Evolutionary conservation across 2,329 filamentous ascomycete species (phyloP).

Genomic region (Macroventuria anomochaeta): DNA sequence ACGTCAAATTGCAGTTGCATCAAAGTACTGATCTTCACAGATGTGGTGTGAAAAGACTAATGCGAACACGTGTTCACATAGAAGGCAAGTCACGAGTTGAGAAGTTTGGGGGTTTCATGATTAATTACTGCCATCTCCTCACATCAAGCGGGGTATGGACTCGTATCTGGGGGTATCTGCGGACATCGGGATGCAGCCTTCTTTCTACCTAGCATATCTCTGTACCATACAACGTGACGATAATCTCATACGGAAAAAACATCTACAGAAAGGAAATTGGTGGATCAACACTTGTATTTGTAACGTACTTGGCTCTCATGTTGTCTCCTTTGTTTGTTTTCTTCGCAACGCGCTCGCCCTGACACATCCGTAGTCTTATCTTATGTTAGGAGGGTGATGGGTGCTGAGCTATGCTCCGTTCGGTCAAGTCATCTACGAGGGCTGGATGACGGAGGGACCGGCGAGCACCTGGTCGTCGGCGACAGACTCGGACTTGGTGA

Average conservation of each 20-base stretch:
- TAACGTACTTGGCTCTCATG: conserved; percentile 24
- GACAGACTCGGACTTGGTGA: conserved; percentile 59
- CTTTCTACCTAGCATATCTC: not conserved
- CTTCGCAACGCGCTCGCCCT: too few species aligned
- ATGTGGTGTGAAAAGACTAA: too few species aligned
- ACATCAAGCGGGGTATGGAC: not conserved
- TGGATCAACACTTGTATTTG: conserved; percentile 47
- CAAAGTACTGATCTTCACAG: too few species aligned
- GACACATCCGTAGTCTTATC: too few species aligned
- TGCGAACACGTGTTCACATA: too few species aligned
- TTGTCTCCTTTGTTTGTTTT: not conserved
- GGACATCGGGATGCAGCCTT: conserved; percentile 2
- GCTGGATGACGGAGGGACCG: conserved; percentile 53
- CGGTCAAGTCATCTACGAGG: conserved; percentile 38
- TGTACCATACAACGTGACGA: conserved; percentile 6
- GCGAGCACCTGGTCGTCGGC: conserved; percentile 64
- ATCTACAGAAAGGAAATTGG: conserved; percentile 28
- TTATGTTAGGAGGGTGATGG: too few species aligned
- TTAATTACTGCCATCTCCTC: conserved; percentile 7
- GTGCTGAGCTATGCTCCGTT: too few species aligned
- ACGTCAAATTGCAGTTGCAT: too few species aligned
- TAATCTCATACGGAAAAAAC: conserved; percentile 15
- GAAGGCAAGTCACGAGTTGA: not conserved
- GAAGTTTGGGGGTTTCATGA: conserved; percentile 1
- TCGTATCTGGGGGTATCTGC: conserved; percentile 17